A percentile compares a stretch with the other conserved stretches of the same genome.
Evolutionary conservation across 2,329 filamentous ascomycete genomes (phyloP).

Genomic region (Rutstroemia sydowiana): DNA sequence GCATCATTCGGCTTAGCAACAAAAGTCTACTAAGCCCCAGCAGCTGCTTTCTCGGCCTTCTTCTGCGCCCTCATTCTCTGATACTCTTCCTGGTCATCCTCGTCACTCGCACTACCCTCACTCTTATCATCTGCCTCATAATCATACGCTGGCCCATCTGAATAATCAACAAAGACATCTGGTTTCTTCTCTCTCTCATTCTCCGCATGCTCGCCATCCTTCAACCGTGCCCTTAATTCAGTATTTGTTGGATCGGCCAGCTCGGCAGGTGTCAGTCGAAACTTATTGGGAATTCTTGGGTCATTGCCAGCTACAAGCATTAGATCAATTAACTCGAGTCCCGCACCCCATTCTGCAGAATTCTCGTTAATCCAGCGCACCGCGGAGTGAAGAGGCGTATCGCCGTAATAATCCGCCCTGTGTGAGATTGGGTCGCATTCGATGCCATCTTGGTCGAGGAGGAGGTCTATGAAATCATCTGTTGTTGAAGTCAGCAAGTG

Average conservation of each 20-base stretch:
- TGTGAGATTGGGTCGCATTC: constrained; percentile 77
- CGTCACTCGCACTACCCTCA: constrained; percentile 56
- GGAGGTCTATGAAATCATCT: constrained; percentile 72
- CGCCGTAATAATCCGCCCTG: constrained; percentile 63
- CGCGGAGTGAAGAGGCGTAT: constrained; percentile 74
- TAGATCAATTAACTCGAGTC: constrained; percentile 63
- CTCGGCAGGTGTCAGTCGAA: constrained; percentile 62
- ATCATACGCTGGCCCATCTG: constrained; percentile 17
- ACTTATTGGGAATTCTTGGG: constrained; percentile 60
- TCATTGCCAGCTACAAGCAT: constrained; percentile 74
- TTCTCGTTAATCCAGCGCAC: constrained; percentile 70
- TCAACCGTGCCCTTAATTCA: constrained; percentile 54
- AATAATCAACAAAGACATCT: constrained; percentile 60
- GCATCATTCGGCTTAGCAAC: too few species aligned
- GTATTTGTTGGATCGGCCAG: constrained; percentile 66
- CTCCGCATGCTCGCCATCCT: constrained; percentile 42
- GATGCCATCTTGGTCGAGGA: constrained; percentile 76
- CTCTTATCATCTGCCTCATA: constrained; percentile 43
- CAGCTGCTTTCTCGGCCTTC: constrained; percentile 20
- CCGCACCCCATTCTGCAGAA: constrained; percentile 45
- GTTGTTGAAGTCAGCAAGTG: too few species aligned
- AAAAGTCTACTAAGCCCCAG: neutral
- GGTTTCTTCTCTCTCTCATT: constrained; percentile 40
- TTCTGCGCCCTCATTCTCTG: constrained; percentile 50
- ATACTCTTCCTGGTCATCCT: constrained; percentile 48